Evolutionary conservation across 768 basidiomycete genomes (phyloP), one percentile per base, ranked within the genome.

Genomic region (Crepidotus variabilis): DNA sequence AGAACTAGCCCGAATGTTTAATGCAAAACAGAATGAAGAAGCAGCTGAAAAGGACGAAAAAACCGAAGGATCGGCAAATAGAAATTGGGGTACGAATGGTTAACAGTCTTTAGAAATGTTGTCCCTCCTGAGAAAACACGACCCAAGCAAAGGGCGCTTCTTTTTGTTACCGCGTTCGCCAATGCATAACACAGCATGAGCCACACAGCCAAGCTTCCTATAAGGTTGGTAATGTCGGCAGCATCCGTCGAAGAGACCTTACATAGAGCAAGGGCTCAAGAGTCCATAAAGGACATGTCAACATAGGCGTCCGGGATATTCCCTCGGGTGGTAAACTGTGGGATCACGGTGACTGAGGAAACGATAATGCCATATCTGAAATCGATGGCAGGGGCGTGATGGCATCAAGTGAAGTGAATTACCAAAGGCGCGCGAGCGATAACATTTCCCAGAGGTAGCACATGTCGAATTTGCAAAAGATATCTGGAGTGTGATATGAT

Each of bases 71-170:
- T 49, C 47, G 47, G 47, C 47, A 49, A 49, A 49, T 49, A 49
- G 47, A 49, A 49, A 49, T 49, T 28, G 47, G 47, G 47, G 47
- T 49, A 49, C 47, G 21, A 49, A 49, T 23, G 22, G 24, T 49
- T 14, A 16, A 20, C 18, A 14, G 18, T 43, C 39, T 16, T 43
- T 43, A 2, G 18, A 43, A 43, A 16, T 14, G 39, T 20, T 11
- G 39, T 16, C 39, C 18, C 39, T 43, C 39, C 18, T 43, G 39
- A 43, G 39, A 43, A 43, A 43, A 43, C 39, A 43, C 13, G 39
- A 43, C 39, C 39, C 39, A 43, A 11, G 5, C 18, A 20, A 43
- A 43, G 39, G 39, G 39, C 13, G 39, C 13, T 16, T 43, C 14
- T 11, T 43, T 20, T 43, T 20, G 39, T 43, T 43, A 43, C 39